A percentile compares a stretch with the other conserved stretches of the same genome.
Conservation (phyloP, 106 monocot genomes). For the Platanthera zijinensis region DNA sequence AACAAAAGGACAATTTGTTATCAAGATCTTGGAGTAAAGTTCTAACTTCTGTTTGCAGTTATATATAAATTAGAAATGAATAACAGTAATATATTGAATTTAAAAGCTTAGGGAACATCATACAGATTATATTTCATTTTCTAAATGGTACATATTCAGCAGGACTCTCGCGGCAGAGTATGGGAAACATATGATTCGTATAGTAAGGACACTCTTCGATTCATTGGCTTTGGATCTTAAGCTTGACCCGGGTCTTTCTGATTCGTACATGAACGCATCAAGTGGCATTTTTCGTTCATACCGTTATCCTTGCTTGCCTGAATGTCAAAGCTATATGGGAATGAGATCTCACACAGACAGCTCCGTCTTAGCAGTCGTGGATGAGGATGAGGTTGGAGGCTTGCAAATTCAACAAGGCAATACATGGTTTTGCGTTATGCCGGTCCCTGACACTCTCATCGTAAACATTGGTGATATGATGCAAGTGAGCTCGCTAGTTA, state of each 20-base stretch:
- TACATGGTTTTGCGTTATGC: slow-evolving; percentile 40
- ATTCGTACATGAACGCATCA: slow-evolving; percentile 25
- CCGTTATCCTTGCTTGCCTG: slow-evolving; percentile 47
- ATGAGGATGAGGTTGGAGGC: slow-evolving; percentile 48
- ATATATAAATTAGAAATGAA: too few species aligned
- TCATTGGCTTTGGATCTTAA: slow-evolving; percentile 26
- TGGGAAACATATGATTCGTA: slow-evolving; percentile 35
- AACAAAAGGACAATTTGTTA: too few species aligned
- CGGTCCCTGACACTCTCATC: slow-evolving; percentile 31
- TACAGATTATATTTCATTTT: neutral
- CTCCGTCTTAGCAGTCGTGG: slow-evolving; percentile 42
- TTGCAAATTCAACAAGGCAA: slow-evolving; percentile 38
- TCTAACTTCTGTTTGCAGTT: too few species aligned
- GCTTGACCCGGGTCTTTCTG: slow-evolving; percentile 4
- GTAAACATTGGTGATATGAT: slow-evolving; percentile 67
- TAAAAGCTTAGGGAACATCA: too few species aligned
- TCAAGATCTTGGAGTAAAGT: too few species aligned
- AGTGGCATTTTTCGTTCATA: slow-evolving; percentile 36
- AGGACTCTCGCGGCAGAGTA: slow-evolving; percentile 28
- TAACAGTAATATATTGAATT: too few species aligned
- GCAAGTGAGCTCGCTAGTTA: slow-evolving; percentile 22
- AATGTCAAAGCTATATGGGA: slow-evolving; percentile 18
- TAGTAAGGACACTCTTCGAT: slow-evolving; percentile 32
- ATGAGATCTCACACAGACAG: slow-evolving; percentile 73
- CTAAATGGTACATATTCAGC: neutral